These are phyloP conservation scores for Tolypocladium pustulatum DNA, from an alignment of 2,329 filamentous ascomycete genomes.

Conservation along the genomic window DNA sequence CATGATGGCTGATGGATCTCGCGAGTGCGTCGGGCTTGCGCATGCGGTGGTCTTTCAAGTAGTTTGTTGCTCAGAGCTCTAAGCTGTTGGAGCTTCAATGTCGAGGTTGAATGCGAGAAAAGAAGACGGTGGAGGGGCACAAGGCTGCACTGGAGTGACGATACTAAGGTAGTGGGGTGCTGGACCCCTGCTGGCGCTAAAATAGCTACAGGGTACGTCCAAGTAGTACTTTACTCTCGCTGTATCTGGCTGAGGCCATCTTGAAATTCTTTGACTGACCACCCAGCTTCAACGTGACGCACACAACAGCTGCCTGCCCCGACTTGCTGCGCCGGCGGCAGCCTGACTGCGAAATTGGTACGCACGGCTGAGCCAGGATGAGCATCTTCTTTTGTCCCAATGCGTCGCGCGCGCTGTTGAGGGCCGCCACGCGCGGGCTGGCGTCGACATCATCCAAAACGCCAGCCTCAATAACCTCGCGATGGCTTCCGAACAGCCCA, in stretches of 20 bases:
- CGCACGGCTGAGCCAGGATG: background rate
- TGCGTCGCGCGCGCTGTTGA: constrained; percentile 19
- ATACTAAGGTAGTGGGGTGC: background rate
- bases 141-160: background rate
- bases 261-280: background rate
- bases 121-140: background rate
- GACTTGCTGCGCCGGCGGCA: background rate
- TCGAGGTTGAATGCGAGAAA: background rate
- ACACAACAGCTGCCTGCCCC: background rate
- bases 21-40: background rate
- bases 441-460: background rate
- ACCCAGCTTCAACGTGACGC: background rate
- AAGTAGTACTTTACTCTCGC: background rate
- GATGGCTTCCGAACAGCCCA: constrained; percentile 7
- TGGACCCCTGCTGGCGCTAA: background rate
- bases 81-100: background rate
- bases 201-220: background rate
- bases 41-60: background rate
- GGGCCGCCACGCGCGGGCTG: constrained; percentile 14
- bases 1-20: constrained; percentile 30
- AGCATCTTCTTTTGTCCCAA: constrained; percentile 6
- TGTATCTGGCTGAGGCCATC: background rate
- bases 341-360: background rate
- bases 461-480: background rate
- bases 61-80: background rate